Percentiles rank a stretch among this genome's conserved stretches.
These are phyloP conservation scores for Moesziomyces globuligerus DNA, from an alignment of 1,284 basidiomycete species.

Conservation along the genomic window DNA sequence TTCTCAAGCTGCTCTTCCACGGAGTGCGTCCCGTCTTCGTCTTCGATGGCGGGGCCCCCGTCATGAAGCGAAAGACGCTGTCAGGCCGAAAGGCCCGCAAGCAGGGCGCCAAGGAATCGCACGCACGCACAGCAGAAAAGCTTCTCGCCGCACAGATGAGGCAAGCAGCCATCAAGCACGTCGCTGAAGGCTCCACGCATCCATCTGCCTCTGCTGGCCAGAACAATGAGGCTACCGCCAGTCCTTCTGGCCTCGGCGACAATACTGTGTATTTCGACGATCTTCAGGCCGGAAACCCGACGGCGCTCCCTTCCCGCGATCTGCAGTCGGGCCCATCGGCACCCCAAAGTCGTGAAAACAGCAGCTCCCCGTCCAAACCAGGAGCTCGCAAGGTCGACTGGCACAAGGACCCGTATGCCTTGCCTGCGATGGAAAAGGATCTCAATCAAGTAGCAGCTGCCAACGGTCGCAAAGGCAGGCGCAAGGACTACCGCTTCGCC, in stretches of 20 bases:
- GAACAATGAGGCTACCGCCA: background rate
- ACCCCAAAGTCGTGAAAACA: conserved; percentile 20
- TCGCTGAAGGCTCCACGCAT: conserved; percentile 25
- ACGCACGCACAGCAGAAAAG: conserved; percentile 74
- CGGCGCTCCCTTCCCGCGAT: conserved; percentile 74
- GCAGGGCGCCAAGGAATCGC: conserved; percentile 70
- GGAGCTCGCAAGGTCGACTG: conserved; percentile 46
- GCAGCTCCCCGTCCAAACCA: conserved; percentile 69
- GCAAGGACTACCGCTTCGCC: conserved; percentile 63
- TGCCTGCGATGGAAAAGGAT: conserved; percentile 60
- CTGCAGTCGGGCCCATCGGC: conserved; percentile 68
- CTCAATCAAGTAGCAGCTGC: conserved; percentile 39
- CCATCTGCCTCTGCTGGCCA: conserved; percentile 13
- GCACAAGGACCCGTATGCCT: conserved; percentile 64
- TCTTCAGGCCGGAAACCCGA: conserved; percentile 28
- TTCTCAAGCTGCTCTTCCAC: conserved; percentile 93
- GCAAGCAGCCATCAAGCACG: conserved; percentile 84
- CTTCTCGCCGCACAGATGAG: conserved; percentile 93
- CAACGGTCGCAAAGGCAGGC: conserved; percentile 35
- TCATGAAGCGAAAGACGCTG: conserved; percentile 68
- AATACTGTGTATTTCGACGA: conserved; percentile 70
- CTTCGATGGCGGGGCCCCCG: conserved; percentile 78
- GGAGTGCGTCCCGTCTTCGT: conserved; percentile 84
- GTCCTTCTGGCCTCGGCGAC: conserved; percentile 53
- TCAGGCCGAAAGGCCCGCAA: conserved; percentile 72